These are phyloP conservation scores for Larix sibirica DNA, from an alignment of 83 land plant species.

Conservation along the genomic window DNA sequence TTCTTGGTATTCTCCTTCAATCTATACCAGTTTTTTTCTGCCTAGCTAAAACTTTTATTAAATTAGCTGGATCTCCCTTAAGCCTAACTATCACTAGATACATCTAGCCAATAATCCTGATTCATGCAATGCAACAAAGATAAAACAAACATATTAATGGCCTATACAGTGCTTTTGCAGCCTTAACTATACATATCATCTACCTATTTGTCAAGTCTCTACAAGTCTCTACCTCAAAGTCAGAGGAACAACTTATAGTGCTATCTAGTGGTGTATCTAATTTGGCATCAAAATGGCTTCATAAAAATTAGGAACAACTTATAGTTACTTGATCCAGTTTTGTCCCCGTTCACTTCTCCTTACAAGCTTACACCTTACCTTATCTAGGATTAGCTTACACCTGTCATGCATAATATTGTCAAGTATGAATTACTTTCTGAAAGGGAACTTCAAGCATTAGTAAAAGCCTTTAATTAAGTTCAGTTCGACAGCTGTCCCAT, in stretches of 20 bases:
- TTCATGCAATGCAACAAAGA: neutral
- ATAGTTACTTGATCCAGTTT: neutral
- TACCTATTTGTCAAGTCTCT: neutral
- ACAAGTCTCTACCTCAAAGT: neutral
- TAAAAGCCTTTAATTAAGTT: too few relatives aligned
- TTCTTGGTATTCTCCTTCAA: neutral
- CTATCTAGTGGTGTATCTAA: too few relatives aligned
- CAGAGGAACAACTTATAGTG: too few relatives aligned
- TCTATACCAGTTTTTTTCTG: neutral
- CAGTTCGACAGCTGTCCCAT: too few relatives aligned
- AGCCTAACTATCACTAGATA: neutral
- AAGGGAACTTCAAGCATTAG: too few relatives aligned
- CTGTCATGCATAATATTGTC: neutral
- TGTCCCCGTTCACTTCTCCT: neutral
- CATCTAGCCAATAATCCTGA: neutral
- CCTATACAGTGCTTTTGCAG: neutral
- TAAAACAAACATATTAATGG: neutral
- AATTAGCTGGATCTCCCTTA: neutral
- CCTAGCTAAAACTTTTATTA: neutral
- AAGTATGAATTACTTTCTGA: neutral
- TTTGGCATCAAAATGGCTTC: neutral
- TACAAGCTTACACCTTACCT: neutral
- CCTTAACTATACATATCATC: neutral
- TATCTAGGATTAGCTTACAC: neutral
- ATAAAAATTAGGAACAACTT: neutral